Evolutionary conservation across 169 alveolate species (phyloP), one percentile per base, ranked within the genome.

Genomic region (Plasmodium gallinaceum): DNA sequence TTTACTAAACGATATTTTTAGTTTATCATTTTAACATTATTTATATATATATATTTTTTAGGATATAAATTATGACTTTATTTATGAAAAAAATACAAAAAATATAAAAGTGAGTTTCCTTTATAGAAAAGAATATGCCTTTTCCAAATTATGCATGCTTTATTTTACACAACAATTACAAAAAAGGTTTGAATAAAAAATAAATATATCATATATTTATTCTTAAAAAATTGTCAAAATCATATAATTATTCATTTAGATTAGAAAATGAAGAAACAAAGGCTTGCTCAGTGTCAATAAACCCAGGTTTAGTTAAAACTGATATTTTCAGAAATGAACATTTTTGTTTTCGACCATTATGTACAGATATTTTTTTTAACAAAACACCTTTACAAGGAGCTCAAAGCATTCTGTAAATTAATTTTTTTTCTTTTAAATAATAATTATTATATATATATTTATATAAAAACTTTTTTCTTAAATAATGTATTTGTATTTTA

Each of bases 141-240:
- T 80, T 80, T 80, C 90, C 10, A 80, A 80, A 52, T 62, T 80
- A 24, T 80, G 90, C 32, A 80, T 80, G 90, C 80, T 80, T 57
- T 68, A 68, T 46, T 80, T 32, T 51, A 37, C 90, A 18, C 90
- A 80, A 20, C 85, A 80, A 51, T 68, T 80, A 62, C 90, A 80
- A 66, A 68, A 24, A 8, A 80, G 83, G 90, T 80, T 66, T 45
- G 10, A 74, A 58, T 9, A 16, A 12, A 7, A 42, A 22, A 57
- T 60, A 7, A 32, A 37, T 5, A 37, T 20, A 9, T 52, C 20
- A 45, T 66, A 52, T 54, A 54, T 32, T 32, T 32, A 32, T 32
- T 62, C 6, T 6, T 18, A 26, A 37, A 16, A 7, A 43, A 20
- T 26, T 48, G 37, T 12, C 9, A 14, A 22, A 14, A 39, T 51